Evolutionary conservation across 1,284 basidiomycete genomes (phyloP), one percentile per base, ranked within the genome.

Genomic region (Sparassis latifolia): DNA sequence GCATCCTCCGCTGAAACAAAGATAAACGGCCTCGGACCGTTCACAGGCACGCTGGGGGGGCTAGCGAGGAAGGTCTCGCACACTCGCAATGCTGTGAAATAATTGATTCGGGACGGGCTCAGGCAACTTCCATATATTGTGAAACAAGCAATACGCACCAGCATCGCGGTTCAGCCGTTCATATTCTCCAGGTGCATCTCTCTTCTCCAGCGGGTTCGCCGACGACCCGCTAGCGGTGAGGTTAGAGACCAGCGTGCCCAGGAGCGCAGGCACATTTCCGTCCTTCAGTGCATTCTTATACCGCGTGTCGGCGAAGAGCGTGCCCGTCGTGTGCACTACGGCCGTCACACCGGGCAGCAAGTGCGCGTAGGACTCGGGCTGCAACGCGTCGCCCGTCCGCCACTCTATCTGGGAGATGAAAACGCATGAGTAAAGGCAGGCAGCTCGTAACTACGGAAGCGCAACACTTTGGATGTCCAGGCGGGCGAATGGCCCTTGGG

Each of bases 1-100:
- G 95, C 82, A 63, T 97, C 94, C 60, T 95, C 95, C 3, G 96
- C 95, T 33, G 96, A 99, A 54, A 99, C 77, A 69, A 89, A 98
- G 42, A 97, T 78, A 69, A 99, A 98, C 4, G 92, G 81, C 45
- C 84, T 79, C 48, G 77, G 73, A 3, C 59, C 56, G 40, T 68
- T 66, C 47, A 66, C 56, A 31, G 55, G 49, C 20, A 52, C 49
- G 6, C 63, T 55, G 9, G 68, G 66, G 38, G 62, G 59, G 29
- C 76, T 77, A 29, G 71, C 68, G 33, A 85, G 58, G 65, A 91
- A 89, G 5, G 88, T 80, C 63, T 87, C 78, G 62, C 89, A 86
- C 33, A 90, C 84, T 30, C 77, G 76, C 50, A 93, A 62, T 30
- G 89, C 88, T 91, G 62, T 48, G 48, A 44, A 27, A 20, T 20